phyloP scores from a whole-genome alignment of 2,329 filamentous ascomycete species.

The Aspergillus fructus region DNA sequence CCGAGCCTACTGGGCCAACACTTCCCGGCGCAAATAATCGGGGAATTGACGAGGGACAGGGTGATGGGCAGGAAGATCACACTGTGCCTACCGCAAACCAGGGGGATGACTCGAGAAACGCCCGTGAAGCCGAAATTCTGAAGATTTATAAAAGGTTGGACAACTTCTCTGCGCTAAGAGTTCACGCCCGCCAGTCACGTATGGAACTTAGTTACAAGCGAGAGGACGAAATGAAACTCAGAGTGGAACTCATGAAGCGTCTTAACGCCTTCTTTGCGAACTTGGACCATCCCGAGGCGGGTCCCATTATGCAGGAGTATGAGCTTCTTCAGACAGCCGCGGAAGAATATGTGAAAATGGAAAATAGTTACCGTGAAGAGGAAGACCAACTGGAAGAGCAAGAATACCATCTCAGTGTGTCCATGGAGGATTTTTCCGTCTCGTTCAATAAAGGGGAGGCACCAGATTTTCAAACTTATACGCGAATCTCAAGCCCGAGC shows the following conservation, averaged over 20 bases:
- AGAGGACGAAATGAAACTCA: constrained; percentile 22
- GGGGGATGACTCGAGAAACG: neutral
- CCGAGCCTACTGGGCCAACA: neutral
- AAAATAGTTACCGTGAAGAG: constrained; percentile 23
- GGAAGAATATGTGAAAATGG: constrained; percentile 24
- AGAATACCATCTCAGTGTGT: constrained; percentile 25
- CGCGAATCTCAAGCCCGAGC: neutral
- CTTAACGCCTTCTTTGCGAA: constrained; percentile 21
- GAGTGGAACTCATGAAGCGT: constrained; percentile 22
- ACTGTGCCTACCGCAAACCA: neutral
- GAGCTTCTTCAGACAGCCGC: constrained; percentile 21
- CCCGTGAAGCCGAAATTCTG: neutral
- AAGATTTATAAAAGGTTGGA: constrained; percentile 12
- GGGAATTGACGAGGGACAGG: neutral
- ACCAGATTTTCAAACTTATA: neutral
- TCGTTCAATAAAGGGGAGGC: neutral
- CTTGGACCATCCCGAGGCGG: neutral
- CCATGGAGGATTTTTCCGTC: constrained; percentile 18
- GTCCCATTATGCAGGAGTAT: constrained; percentile 14
- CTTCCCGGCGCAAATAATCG: neutral
- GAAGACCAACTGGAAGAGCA: constrained; percentile 28
- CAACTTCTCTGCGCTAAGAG: constrained; percentile 19
- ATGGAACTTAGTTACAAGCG: constrained; percentile 23
- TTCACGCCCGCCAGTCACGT: constrained; percentile 23
- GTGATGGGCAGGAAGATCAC: neutral